Evolutionary conservation across 2,329 filamentous ascomycete species (phyloP), one percentile per base, ranked within the genome.

Genomic region (Claviceps capensis): DNA sequence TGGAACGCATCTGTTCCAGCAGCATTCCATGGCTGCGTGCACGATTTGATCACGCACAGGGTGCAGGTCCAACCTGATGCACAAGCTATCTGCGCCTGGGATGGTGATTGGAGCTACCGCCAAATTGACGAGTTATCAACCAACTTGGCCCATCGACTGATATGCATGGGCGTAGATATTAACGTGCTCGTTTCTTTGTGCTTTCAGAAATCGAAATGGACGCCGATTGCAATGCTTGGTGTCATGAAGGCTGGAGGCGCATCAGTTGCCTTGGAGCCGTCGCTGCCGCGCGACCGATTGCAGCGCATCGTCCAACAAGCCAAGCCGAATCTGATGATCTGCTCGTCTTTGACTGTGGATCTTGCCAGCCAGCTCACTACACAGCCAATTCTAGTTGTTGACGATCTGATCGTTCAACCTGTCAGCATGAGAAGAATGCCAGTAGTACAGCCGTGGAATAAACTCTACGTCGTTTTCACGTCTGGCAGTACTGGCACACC

Each of bases 91-190:
- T 49, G 42, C n/a, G 49, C 56, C 16, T 57, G 56, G 54, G 60
- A 73, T 73, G 50, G 76, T 70, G 60, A 67, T 66, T 55, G 68
- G 68, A 51, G 59, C 65, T 22, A 68, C 50, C 54, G 64, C 55
- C 37, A 72, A 17, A 59, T 72, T 2, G 43, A 56, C 34, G 22
- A n/a, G 4, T 40, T 55, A 23, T 45, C 53, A 2, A 44, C 48
- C 5, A 43, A 6, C 61, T 0, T 41, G 19, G 5, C 48, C 55
- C 2, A 55, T 8, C 49, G 49, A 11, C 50, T 58, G 5, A 30
- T 44, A 16, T 26, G n/a, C 13, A 43, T 34, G 5, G 55, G 52
- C 2, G 38, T 52, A 11, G 47, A 45, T 1, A 41, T 44, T 13
- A 47, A 48, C 23, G 41, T 53, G 1, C 45, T 41, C 13, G 17